These are phyloP conservation scores for Sanguinoderma infundibulare DNA, from an alignment of 1,284 basidiomycete genomes.

Conservation along the genomic window DNA sequence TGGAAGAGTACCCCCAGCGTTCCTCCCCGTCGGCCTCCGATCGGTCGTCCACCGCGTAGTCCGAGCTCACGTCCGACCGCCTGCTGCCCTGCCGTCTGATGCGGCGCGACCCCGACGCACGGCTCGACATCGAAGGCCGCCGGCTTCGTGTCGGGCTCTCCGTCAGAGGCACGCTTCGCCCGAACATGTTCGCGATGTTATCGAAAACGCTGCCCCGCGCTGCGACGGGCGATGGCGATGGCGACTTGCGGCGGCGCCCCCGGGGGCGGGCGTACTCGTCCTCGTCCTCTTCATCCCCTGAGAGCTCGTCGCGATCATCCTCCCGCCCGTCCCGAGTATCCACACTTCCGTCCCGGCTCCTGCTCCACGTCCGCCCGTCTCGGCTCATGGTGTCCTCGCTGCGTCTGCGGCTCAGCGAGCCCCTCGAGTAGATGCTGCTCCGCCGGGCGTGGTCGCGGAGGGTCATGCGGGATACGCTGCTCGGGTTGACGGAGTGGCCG, in stretches of 20 bases:
- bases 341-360: constrained; percentile 49
- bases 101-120: constrained; percentile 57
- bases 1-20: constrained; percentile 82
- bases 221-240: constrained; percentile 40
- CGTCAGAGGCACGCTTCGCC: constrained; percentile 43
- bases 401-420: constrained; percentile 46
- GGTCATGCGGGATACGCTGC: constrained; percentile 79
- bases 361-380: constrained; percentile 28
- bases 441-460: constrained; percentile 54
- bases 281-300: constrained; percentile 28
- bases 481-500: constrained; percentile 70
- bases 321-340: constrained; percentile 42
- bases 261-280: constrained; percentile 28
- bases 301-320: constrained; percentile 15
- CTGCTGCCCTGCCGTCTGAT: constrained; percentile 54
- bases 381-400: constrained; percentile 51
- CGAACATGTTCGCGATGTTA: constrained; percentile 74
- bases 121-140: constrained; percentile 58
- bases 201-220: constrained; percentile 61
- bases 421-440: constrained; percentile 57
- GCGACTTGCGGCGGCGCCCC: constrained; percentile 34
- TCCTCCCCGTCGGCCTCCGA: constrained; percentile 60
- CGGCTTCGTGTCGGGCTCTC: constrained; percentile 45
- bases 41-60: constrained; percentile 55
- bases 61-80: constrained; percentile 61